Base-by-base conservation (phyloP, 495 filamentous ascomycete genomes). In the Hypoxylon intermedium region DNA sequence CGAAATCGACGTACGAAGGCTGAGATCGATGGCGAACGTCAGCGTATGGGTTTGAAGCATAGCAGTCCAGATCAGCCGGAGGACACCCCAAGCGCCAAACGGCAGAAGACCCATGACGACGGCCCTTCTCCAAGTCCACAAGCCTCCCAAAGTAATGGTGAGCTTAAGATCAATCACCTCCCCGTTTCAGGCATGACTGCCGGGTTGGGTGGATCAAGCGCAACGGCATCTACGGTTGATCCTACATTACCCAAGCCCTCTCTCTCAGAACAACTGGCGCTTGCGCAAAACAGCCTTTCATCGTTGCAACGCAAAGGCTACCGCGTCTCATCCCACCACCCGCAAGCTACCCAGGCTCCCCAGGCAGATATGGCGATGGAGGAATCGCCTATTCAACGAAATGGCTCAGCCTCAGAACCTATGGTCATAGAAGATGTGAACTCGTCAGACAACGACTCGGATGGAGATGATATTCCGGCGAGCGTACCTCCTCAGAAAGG, bases 1-100 rank as follows among this genome's bases (percentile, higher is more conserved):
- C 71, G 78, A 5, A 71, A 77, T 18, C 58, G 77, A n/a, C 70
- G 75, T 0, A 77, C 74, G 1, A 75, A 71, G 58, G 72, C 72
- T 1, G 74, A 77, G 45, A 79, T 79, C n/a, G 47, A 66, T 7
- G 69, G 72, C 5, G 75, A 80, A 48, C 66, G 64, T 28, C 69
- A 71, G 5, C 74, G 77, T 28, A 61, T 79, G 53, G 76, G 74
- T 12, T 20, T 15, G 37, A 68, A 59, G 26, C 61, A 72, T 60
- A n/a, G 18, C 46, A 24, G 61, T 9, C 46, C 23, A 9, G 21
- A 62, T 53, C 40, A 55, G 18, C 21, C 58, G 16, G 55, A 54
- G 9, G 54, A 18, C 33, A 52, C 53, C 1, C 63, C 63, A 9
- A 65, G 38, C 20, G 49, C 60, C 19, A 72, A 68, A 52, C 64